Evolutionary conservation across 164 flowering plant species (phyloP), one percentile per base, ranked within the genome.

Genomic region (Macadamia integrifolia): DNA sequence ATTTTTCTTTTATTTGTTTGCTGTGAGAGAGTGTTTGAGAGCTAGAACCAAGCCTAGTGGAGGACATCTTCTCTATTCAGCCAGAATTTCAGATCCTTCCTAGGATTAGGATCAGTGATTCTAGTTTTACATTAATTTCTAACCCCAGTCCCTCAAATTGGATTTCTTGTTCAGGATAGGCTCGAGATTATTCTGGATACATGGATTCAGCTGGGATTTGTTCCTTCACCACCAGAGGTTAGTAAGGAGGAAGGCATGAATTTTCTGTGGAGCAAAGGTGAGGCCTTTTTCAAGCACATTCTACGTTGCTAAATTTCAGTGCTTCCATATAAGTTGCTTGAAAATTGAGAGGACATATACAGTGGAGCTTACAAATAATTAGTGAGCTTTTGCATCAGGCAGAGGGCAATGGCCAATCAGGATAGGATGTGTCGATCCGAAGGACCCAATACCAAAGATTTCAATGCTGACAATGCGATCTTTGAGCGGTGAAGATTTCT

Each of bases 191-290:
- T 93, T 69, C 69, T 90, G 56, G 78, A 77, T 66, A 80, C 66
- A 35, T 90, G 93, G 93, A 83, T 90, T 72, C 76, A 77, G 64
- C 74, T 31, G 18, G 81, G 88, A 65, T 71, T 73, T 67, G 80
- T 93, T 30, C 96, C 95, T 60, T 80, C 95, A 74, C 92, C 97
- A 44, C 89, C 93, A 62, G 92, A 86, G 74, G 97, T 89, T 57
- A 90, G 95, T 78, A 77, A 80, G 70, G 75, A 72, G 66, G 98
- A 93, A 80, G 95, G 92, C 31, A 76, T 85, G 70, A 71, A 78
- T 69, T 81, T 92, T 48, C 74, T 74, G 5, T 74, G 86, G 74
- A 80, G 71, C 70, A 80, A 80, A 78, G 87, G 93, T 90, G 68
- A 68, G 62, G 65, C 12, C 32, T 67, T 58, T 12, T 28, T 57